These are phyloP conservation scores for Psilocybe tampanensis DNA, from an alignment of 768 basidiomycete genomes.

Conservation along the genomic window DNA sequence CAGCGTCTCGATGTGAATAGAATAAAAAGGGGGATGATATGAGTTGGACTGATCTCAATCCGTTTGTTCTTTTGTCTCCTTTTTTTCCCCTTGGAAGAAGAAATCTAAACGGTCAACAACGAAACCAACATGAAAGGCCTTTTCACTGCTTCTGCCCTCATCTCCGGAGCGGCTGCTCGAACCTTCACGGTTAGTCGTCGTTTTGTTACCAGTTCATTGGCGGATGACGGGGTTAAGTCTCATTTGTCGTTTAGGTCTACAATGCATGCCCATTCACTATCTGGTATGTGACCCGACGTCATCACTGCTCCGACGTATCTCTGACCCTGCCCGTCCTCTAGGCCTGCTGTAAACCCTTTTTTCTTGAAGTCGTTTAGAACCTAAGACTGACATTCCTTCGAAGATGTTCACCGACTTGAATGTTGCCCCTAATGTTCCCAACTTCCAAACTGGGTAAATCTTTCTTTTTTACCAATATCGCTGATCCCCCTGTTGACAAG, in stretches of 20 bases:
- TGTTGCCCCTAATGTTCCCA: constrained; percentile 48
- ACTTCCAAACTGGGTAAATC: constrained; percentile 45
- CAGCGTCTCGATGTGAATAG: no score
- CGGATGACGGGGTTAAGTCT: not conserved
- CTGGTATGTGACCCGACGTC: constrained; percentile 43
- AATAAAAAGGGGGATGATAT: no score
- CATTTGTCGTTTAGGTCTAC: constrained; percentile 35
- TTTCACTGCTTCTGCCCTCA: constrained; percentile 27
- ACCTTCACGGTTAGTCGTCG: constrained; percentile 50
- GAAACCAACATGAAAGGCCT: constrained; percentile 30
- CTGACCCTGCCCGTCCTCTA: constrained; percentile 13
- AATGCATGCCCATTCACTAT: constrained; percentile 72
- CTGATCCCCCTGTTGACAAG: not conserved
- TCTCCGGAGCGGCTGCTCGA: constrained; percentile 44
- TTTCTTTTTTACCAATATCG: not conserved
- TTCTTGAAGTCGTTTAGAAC: not conserved
- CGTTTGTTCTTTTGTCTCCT: not conserved
- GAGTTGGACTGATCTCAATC: not conserved
- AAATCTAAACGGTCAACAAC: not conserved
- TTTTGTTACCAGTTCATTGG: not conserved
- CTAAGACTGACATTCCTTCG: not conserved
- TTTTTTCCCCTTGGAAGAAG: not conserved
- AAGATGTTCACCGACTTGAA: constrained; percentile 65
- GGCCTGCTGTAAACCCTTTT: constrained; percentile 37
- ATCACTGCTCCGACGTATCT: not conserved